Evolutionary conservation across 1,284 basidiomycete species (phyloP), one percentile per base, ranked within the genome.

Genomic region (Cryptococcus sp.): DNA sequence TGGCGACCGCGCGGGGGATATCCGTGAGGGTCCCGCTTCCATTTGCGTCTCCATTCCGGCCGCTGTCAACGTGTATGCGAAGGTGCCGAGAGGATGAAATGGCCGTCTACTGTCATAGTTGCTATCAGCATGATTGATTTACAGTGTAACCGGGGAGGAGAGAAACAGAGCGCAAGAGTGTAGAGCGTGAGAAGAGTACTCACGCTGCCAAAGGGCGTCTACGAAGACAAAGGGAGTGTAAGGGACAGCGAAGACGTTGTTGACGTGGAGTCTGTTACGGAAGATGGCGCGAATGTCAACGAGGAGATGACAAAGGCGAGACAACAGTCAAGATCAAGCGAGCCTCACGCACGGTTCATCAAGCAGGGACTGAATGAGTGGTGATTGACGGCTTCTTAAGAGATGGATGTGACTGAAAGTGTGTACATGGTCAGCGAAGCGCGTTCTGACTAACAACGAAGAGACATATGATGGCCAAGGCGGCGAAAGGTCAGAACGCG

Each of bases 161-260:
- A 13, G 23, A 40, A 27, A 50, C 13, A 23, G 20, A 40, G 19
- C 13, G 38, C 43, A 43, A 15, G 25, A 41, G 20, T 11, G 50
- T 13, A 30, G 22, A 23, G 25, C 17, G 35, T n/a, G 8, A 15
- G 38, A 39, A 40, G 54, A 46, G 53, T 43, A 47, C 50, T 52
- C 40, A 46, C 40, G 47, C 30, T 39, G 40, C 19, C n/a, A 42
- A 50, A 47, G n/a, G n/a, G 30, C 30, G 30, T 35, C 30, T 35
- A 35, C 19, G 45, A 53, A 55, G 53, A 57, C 55, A 61, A 57
- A 57, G 60, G 55, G 49, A 52, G 54, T 57, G 48, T 47, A 55
- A 57, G 57, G 55, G 60, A 49, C 27, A n/a, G 43, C 55, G 60
- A 52, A 52, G 30, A 35, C 30, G 30, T 5, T 35, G 8, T 35